These are phyloP conservation scores for Calonectria pseudoturangicola DNA, from an alignment of 2,329 filamentous ascomycete genomes.

Conservation along the genomic window DNA sequence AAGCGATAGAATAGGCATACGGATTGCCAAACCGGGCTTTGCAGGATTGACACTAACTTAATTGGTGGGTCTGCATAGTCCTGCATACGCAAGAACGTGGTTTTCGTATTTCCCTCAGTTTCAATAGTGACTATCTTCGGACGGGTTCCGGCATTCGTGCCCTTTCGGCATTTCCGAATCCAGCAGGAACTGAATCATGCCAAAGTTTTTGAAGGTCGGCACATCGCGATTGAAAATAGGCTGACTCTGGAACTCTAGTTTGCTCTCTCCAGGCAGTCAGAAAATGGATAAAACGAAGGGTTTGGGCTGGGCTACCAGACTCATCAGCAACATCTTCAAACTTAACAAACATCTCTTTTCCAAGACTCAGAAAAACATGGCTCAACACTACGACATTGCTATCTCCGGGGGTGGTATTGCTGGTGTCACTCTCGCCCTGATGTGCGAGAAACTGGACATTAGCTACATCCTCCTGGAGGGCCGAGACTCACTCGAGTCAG, in stretches of 20 bases:
- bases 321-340: constrained; percentile 10
- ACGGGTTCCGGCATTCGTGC: constrained; percentile 8
- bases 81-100: background rate
- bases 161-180: constrained; percentile 22
- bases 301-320: constrained; percentile 14
- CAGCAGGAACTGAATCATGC: constrained; percentile 2
- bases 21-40: constrained; percentile 5
- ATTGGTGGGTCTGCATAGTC: constrained; percentile 16
- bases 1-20: constrained; percentile 9
- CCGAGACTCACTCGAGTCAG: constrained; percentile 21
- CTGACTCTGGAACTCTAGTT: background rate
- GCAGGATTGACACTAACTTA: constrained; percentile 4
- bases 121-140: constrained; percentile 5
- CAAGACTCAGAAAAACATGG: constrained; percentile 16
- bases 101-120: constrained; percentile 24
- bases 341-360: constrained; percentile 8
- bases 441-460: constrained; percentile 23
- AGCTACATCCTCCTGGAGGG: constrained; percentile 19
- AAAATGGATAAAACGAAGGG: constrained; percentile 21
- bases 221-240: constrained; percentile 2
- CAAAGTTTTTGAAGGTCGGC: background rate
- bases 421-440: constrained; percentile 11
- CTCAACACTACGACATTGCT: constrained; percentile 17
- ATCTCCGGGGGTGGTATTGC: constrained; percentile 18
- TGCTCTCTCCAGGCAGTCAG: constrained; percentile 10